These are phyloP conservation scores for Fusarium illudens DNA, from an alignment of 2,329 filamentous ascomycete species.

Conservation along the genomic window DNA sequence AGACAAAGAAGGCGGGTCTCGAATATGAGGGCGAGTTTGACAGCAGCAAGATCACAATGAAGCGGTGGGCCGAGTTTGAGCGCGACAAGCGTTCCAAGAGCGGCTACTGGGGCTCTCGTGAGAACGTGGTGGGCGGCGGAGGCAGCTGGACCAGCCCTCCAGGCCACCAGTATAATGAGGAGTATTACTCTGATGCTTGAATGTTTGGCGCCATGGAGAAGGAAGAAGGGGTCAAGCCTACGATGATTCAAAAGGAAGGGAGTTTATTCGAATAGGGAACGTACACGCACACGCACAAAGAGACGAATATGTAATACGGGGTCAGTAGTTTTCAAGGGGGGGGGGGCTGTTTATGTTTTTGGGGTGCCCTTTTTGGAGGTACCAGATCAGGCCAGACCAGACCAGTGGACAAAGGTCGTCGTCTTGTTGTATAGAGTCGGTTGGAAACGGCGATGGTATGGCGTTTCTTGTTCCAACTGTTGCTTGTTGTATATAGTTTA, in stretches of 20 bases:
- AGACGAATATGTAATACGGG: conserved; percentile 40
- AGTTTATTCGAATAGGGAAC: conserved; percentile 34
- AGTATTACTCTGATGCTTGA: conserved; percentile 64
- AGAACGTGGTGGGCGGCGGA: conserved; percentile 55
- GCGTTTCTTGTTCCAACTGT: conserved; percentile 35
- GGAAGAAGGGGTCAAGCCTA: conserved; percentile 19
- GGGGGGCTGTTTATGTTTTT: conserved; percentile 30
- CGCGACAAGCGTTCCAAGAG: conserved; percentile 62
- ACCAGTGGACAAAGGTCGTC: conserved; percentile 18
- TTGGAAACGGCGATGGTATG: conserved; percentile 26
- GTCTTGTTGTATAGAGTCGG: conserved; percentile 37
- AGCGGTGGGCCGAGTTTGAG: conserved; percentile 97
- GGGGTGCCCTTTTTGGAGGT: conserved; percentile 13
- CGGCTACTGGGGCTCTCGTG: conserved; percentile 61
- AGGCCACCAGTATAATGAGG: conserved; percentile 60
- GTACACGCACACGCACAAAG: conserved; percentile 23
- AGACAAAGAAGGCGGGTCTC: conserved; percentile 84
- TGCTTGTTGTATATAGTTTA: conserved; percentile 35
- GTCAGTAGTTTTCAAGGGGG: conserved; percentile 26
- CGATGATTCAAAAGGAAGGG: conserved; percentile 32
- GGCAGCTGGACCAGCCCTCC: conserved; percentile 55
- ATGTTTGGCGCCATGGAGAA: conserved; percentile 22
- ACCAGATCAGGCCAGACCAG: too few relatives aligned
- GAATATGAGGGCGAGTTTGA: conserved; percentile 97
- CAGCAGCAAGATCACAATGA: conserved; percentile 99